These are phyloP conservation scores for Colletotrichum agaves DNA, from an alignment of 2,329 filamentous ascomycete species.

Conservation along the genomic window DNA sequence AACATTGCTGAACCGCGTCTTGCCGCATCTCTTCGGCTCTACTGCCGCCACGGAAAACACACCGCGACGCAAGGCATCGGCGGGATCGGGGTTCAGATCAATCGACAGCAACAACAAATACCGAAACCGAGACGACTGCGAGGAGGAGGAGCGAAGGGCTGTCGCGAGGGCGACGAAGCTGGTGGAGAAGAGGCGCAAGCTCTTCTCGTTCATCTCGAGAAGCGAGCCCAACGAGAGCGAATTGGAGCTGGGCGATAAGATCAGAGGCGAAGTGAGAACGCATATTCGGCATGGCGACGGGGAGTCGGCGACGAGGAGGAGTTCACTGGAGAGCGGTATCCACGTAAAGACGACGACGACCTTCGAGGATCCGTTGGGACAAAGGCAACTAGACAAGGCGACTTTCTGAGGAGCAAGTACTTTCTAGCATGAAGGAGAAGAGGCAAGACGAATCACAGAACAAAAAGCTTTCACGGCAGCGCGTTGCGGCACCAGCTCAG, in stretches of 20 bases:
- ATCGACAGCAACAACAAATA: not conserved
- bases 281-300: conserved; percentile 40
- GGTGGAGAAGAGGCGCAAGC: conserved; percentile 12
- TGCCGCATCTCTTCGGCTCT: conserved; percentile 24
- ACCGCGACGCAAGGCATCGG: conserved; percentile 1
- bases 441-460: no score
- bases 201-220: conserved; percentile 13
- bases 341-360: conserved; percentile 39
- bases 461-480: not conserved
- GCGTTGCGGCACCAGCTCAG: not conserved
- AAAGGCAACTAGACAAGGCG: not conserved
- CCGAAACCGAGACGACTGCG: conserved; percentile 10
- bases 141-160: conserved; percentile 3
- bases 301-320: not conserved
- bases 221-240: conserved; percentile 41
- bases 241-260: conserved; percentile 46
- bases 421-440: no score
- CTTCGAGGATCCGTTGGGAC: conserved; percentile 2
- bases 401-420: not conserved
- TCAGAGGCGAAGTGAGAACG: conserved; percentile 45
- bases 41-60: conserved; percentile 2
- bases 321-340: conserved; percentile 36
- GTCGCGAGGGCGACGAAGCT: conserved; percentile 13
- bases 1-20: conserved; percentile 41
- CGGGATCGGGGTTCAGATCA: not conserved